Evolutionary conservation across 257 asterid genomes (phyloP).

Genomic region (Primulina huaijiensis): DNA sequence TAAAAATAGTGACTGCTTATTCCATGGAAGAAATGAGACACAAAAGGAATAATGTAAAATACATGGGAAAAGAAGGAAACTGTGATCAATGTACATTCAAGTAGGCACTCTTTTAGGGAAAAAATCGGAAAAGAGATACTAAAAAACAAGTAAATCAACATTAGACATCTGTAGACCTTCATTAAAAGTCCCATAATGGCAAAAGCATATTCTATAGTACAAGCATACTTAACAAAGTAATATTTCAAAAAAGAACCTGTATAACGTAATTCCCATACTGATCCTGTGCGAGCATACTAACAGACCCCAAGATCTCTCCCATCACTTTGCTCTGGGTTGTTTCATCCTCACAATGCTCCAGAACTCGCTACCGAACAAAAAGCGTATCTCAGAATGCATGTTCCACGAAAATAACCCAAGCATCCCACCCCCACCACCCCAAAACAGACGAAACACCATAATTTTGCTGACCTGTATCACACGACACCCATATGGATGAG

Average conservation of each 20-base stretch:
- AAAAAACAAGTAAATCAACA: not conserved
- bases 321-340: conserved; percentile 79
- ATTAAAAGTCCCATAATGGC: not conserved
- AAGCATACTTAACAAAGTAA: not conserved
- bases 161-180: not conserved
- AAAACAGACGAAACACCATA: not conserved
- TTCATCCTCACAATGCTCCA: conserved; percentile 74
- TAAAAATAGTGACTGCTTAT: not conserved
- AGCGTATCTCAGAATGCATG: conserved; percentile 10
- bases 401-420: not conserved
- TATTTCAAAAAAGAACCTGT: conserved; percentile 47
- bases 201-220: not conserved
- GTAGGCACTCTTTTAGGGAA: not conserved
- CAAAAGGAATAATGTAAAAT: not conserved
- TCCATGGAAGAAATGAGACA: not conserved
- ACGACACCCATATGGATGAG: conserved; percentile 98
- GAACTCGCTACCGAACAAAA: conserved; percentile 58
- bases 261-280: conserved; percentile 96
- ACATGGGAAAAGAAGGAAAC: not conserved
- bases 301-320: conserved; percentile 86
- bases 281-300: conserved; percentile 92
- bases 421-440: not conserved
- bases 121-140: not conserved
- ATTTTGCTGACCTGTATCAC: conserved; percentile 70
- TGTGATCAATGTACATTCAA: not conserved